A percentile compares a stretch with the other conserved stretches of the same genome.
Evolutionary conservation across 257 asterid species (phyloP).

Genomic region (Solanum lycopersicoides): DNA sequence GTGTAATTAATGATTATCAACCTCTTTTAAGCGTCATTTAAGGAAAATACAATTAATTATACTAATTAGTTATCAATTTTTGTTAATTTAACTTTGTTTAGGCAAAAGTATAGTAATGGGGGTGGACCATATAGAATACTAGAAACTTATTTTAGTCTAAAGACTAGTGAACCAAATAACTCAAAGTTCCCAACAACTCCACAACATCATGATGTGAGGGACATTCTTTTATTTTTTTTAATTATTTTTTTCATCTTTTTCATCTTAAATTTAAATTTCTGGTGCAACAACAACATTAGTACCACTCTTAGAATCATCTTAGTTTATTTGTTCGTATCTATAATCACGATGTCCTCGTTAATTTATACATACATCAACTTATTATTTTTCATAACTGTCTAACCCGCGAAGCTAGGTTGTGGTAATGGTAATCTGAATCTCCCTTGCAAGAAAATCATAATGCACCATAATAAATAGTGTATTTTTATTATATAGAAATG

Average conservation of each 20-base stretch:
- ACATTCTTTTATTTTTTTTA: not conserved
- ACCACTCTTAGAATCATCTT: slow-evolving; percentile 4
- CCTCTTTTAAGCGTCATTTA: not conserved
- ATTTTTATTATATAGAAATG: not conserved
- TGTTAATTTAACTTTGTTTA: not conserved
- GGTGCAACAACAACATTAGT: slow-evolving; percentile 7
- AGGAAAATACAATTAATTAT: slow-evolving; percentile 1
- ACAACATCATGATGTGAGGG: slow-evolving; percentile 26
- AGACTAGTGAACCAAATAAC: not conserved
- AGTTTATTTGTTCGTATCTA: not conserved
- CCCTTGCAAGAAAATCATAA: not conserved
- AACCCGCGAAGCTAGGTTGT: not conserved
- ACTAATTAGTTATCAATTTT: not conserved
- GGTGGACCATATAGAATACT: not conserved
- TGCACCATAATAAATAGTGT: not conserved
- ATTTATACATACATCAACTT: rapidly evolving
- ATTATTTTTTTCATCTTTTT: not conserved
- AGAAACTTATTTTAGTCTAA: not conserved
- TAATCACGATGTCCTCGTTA: rapidly evolving
- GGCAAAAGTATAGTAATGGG: not conserved
- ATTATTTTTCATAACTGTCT: rapidly evolving
- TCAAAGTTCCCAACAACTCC: slow-evolving; percentile 4
- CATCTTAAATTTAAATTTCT: not conserved
- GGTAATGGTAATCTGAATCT: no score
- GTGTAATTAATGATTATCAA: not conserved